Conservation (phyloP, 495 filamentous ascomycete species). For the Tetracladium marchalianum region DNA sequence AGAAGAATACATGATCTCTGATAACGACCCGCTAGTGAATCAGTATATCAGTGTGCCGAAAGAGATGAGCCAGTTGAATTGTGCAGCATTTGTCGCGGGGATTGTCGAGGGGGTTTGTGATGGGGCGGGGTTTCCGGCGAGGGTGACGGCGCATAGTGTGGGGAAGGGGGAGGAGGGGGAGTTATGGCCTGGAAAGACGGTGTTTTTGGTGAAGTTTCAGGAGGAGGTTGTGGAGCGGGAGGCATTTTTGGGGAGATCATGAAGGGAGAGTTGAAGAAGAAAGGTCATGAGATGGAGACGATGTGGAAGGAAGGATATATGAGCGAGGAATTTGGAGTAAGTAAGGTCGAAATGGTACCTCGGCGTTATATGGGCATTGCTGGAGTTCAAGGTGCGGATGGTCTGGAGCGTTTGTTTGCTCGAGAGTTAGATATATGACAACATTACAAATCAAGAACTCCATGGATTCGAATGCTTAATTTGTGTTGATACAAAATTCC, state of each 20-base stretch:
- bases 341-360: not conserved
- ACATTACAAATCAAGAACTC: too few species aligned
- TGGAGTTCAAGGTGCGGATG: conserved; percentile 5
- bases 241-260: conserved; percentile 36
- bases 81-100: conserved; percentile 89
- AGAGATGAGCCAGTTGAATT: conserved; percentile 94
- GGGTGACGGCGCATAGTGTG: conserved; percentile 85
- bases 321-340: too few species aligned
- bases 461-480: too few species aligned
- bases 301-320: not conserved
- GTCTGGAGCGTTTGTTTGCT: conserved; percentile 1
- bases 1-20: conserved; percentile 95
- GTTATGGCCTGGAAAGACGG: conserved; percentile 92
- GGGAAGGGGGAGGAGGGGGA: conserved; percentile 60
- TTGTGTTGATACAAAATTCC: too few species aligned
- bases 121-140: conserved; percentile 76
- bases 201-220: conserved; percentile 87
- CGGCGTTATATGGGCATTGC: conserved; percentile 7
- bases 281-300: not conserved
- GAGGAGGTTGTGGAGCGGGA: conserved; percentile 86
- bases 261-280: not conserved
- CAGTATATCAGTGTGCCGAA: conserved; percentile 83
- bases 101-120: conserved; percentile 95
- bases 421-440: not conserved
- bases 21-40: conserved; percentile 94